These are phyloP conservation scores for Oryza coarctata DNA, from an alignment of 176 grass and related monocot genomes.

Conservation along the genomic window DNA sequence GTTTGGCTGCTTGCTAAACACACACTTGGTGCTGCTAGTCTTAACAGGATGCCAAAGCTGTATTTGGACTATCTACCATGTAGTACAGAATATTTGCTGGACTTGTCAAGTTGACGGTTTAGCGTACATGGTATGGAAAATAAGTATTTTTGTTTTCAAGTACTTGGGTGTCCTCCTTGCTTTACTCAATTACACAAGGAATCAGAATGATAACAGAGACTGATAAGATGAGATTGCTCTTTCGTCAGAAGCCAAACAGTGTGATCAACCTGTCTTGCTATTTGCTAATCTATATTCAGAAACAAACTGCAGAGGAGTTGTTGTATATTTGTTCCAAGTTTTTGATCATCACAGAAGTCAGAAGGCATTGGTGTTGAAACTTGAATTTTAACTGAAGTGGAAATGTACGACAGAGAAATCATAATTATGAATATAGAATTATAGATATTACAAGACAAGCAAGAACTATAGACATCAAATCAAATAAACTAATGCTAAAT, in stretches of 20 bases:
- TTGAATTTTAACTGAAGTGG: constrained; percentile 32
- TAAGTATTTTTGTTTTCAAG: neutral
- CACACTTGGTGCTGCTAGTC: constrained; percentile 6
- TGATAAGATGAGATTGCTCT: neutral
- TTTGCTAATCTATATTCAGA: neutral
- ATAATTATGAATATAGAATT: neutral
- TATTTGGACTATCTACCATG: constrained; percentile 14
- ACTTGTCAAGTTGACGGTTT: constrained; percentile 2
- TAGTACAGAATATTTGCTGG: constrained; percentile 16
- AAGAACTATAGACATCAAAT: constrained; percentile 26
- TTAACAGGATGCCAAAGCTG: constrained; percentile 8
- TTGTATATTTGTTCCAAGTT: neutral
- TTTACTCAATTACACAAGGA: neutral
- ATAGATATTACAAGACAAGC: constrained; percentile 15
- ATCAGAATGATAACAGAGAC: neutral
- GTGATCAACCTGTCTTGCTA: neutral
- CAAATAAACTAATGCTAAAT: constrained; percentile 34
- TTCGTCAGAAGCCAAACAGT: neutral
- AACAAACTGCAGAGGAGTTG: neutral
- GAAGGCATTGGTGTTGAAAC: neutral
- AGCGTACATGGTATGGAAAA: neutral
- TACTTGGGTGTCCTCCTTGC: neutral
- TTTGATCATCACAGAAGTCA: neutral
- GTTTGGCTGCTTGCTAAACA: neutral
- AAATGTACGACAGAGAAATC: constrained; percentile 38